Evolutionary conservation across 2,329 filamentous ascomycete genomes (phyloP).

Genomic region (Nigrograna mackinnonii): DNA sequence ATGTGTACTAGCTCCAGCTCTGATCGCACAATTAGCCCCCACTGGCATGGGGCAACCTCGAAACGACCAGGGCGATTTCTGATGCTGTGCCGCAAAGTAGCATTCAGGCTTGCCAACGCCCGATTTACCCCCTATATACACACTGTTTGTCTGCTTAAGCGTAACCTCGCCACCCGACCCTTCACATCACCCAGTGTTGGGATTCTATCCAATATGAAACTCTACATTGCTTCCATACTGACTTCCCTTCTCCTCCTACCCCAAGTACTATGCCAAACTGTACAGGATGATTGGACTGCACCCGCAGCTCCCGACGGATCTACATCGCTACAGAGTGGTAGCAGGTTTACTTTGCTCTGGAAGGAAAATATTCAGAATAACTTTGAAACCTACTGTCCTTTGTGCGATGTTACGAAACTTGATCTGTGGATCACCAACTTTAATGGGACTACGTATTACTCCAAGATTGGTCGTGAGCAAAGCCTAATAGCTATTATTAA

Average conservation of each 20-base stretch:
- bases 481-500: constrained; percentile 1
- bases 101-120: too few relatives aligned
- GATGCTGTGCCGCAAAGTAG: too few relatives aligned
- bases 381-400: constrained; percentile 12
- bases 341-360: constrained; percentile 16
- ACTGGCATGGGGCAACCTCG: too few relatives aligned
- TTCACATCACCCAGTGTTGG: background rate
- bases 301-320: constrained; percentile 16
- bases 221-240: background rate
- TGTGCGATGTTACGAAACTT: constrained; percentile 12
- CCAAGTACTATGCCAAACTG: constrained; percentile 13
- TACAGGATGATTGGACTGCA: constrained; percentile 20
- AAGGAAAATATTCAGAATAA: constrained; percentile 10
- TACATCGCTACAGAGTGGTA: constrained; percentile 15
- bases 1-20: too few relatives aligned
- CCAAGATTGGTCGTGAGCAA: constrained; percentile 16
- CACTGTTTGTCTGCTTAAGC: too few relatives aligned
- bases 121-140: too few relatives aligned
- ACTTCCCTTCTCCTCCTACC: constrained; percentile 6
- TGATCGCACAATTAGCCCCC: too few relatives aligned
- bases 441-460: constrained; percentile 9
- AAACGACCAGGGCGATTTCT: too few relatives aligned
- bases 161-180: constrained; percentile 11
- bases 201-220: background rate
- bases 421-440: constrained; percentile 21